A percentile compares a stretch with the other conserved stretches of the same genome.
These are phyloP conservation scores for Nematocida ironsii DNA, from an alignment of 371 early-diverging fungal species.

Conservation along the genomic window DNA sequence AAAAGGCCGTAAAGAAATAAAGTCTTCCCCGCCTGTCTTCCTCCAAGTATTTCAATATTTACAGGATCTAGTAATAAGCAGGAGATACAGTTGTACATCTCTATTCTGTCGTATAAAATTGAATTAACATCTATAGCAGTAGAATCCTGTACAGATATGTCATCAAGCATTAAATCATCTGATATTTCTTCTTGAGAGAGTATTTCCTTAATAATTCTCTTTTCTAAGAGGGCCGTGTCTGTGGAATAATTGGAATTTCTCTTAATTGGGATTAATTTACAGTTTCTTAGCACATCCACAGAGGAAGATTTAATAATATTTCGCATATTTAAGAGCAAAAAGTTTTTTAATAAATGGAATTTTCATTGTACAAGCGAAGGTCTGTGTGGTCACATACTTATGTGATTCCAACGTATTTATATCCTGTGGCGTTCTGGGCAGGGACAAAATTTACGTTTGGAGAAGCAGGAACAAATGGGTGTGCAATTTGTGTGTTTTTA, in stretches of 20 bases:
- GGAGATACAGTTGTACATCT: background rate
- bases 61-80: background rate
- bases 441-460: constrained; percentile 20
- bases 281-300: background rate
- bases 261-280: background rate
- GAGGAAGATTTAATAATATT: background rate
- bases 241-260: background rate
- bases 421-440: constrained; percentile 25
- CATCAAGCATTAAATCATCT: background rate
- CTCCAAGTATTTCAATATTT: background rate
- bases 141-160: background rate
- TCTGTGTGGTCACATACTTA: constrained; percentile 37
- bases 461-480: constrained; percentile 8
- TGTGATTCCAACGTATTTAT: constrained; percentile 16
- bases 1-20: background rate
- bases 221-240: too few relatives aligned
- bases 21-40: background rate
- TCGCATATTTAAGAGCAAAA: background rate
- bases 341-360: constrained; percentile 27
- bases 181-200: too few relatives aligned
- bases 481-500: constrained; percentile 28
- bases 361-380: constrained; percentile 30
- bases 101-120: background rate
- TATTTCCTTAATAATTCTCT: too few relatives aligned
- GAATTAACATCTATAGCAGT: background rate